Percentiles rank a stretch among this genome's conserved stretches.
Conservation (phyloP, 1,284 basidiomycete species). For the Trametes hirsuta region DNA sequence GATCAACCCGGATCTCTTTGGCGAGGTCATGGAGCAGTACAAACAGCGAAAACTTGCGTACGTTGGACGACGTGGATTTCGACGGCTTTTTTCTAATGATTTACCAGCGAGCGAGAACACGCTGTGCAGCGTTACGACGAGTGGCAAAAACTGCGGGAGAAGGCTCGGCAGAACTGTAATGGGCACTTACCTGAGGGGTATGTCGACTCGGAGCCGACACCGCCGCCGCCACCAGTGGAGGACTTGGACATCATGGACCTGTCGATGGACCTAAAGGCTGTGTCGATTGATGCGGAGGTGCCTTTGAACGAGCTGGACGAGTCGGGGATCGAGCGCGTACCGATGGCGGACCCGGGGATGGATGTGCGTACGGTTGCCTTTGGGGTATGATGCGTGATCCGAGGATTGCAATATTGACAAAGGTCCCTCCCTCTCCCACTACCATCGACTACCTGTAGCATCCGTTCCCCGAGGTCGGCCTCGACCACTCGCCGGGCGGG, state of each 20-base stretch:
- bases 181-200: constrained; percentile 70
- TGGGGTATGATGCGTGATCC: constrained; percentile 23
- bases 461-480: constrained; percentile 61
- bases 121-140: constrained; percentile 80
- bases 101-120: constrained; percentile 78
- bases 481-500: constrained; percentile 58
- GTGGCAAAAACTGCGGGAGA: constrained; percentile 81
- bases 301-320: constrained; percentile 74
- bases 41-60: constrained; percentile 87
- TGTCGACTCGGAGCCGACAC: constrained; percentile 65
- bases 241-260: constrained; percentile 86
- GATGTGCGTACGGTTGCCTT: constrained; percentile 61
- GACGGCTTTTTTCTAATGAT: not conserved
- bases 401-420: constrained; percentile 28
- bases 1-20: constrained; percentile 96
- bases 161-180: constrained; percentile 71
- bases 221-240: constrained; percentile 79
- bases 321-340: constrained; percentile 83
- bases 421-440: constrained; percentile 19
- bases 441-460: constrained; percentile 43
- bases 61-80: constrained; percentile 37
- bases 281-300: constrained; percentile 78
- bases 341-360: constrained; percentile 86
- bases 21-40: constrained; percentile 93
- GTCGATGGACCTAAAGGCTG: constrained; percentile 85